Evolutionary conservation across 495 filamentous ascomycete genomes (phyloP), one percentile per base, ranked within the genome.

Genomic region (Daldinia grandis): DNA sequence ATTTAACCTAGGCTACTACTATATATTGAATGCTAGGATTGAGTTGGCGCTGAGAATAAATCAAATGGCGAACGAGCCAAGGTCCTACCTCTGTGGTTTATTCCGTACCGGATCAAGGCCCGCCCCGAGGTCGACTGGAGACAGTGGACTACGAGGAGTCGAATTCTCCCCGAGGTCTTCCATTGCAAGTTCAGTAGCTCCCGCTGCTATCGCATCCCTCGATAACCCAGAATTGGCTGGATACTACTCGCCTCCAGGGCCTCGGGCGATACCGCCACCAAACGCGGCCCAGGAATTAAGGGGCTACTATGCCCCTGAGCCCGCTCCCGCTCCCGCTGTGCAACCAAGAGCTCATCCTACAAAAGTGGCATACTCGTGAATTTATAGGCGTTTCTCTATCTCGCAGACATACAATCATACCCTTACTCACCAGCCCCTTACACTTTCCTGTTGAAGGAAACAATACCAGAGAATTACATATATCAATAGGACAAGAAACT

Each of bases 281-380:
- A 37, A 64, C 50, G 54, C 59, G 9, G 47, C 59, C 4, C 56
- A 37, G 37, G 72, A 71, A 37, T 27, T 71, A 21, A 70, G 72
- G 27, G 72, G 72, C 5, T 74, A 71, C 47, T 74, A 74, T 19
- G 72, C 69, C 24, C 69, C 69, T 28, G 56, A 64, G 21, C 55
- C 64, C 19, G 59, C 33, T 2, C 19, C 38, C 9, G 17, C 8
- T 24, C 42, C 66, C n/a, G 6, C 47, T 21, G 27, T 44, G 9
- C 62, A 25, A 8, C 64, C 54, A 14, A 50, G 4, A 8, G 10
- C 33, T 37, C 59, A 27, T 49, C 63, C 69, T 15, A 30, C 21
- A 1, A 72, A 67, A 47, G 51, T 28, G 54, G 31, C 63, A 27
- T 72, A 72, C 12, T 58, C 63, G 40, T 71, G 30, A 66, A 62